phyloP scores from a whole-genome alignment of 208 protist genomes.

The Leishmania martiniquensis region DNA sequence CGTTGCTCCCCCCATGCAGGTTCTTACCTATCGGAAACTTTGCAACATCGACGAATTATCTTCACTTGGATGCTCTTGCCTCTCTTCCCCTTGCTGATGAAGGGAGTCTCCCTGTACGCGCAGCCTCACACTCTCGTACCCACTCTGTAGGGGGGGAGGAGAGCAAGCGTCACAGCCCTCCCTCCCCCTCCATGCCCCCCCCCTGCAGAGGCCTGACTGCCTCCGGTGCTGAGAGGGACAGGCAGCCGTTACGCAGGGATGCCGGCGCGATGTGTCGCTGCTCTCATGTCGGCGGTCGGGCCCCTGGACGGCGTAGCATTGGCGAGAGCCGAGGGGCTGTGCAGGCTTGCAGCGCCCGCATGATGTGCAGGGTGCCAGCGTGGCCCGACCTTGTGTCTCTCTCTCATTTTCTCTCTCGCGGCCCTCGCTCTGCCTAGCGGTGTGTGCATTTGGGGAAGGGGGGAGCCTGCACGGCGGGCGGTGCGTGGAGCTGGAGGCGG shows the following conservation, averaged over 20 bases:
- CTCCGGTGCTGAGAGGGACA: background rate
- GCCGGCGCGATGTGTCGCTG: background rate
- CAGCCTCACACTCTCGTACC: background rate
- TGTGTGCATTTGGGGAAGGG: too few species aligned
- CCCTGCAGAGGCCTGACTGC: background rate
- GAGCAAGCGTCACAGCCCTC: background rate
- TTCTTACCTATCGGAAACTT: background rate
- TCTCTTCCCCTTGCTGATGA: background rate
- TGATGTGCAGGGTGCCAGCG: background rate
- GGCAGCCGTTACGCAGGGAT: background rate
- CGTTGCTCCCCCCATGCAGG: background rate
- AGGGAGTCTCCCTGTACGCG: background rate
- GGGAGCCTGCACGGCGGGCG: background rate
- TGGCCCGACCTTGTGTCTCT: background rate
- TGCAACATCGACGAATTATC: background rate
- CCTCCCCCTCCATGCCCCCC: too few species aligned
- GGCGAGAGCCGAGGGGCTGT: background rate
- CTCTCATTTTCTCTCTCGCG: too few species aligned
- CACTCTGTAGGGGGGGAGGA: background rate
- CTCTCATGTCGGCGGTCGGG: background rate
- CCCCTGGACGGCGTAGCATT: background rate
- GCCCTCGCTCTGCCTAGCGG: background rate
- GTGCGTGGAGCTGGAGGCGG: background rate
- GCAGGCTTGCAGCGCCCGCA: background rate
- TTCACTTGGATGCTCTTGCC: background rate